Conservation (phyloP, 164 flowering plant species). For the Amborella trichopoda region DNA sequence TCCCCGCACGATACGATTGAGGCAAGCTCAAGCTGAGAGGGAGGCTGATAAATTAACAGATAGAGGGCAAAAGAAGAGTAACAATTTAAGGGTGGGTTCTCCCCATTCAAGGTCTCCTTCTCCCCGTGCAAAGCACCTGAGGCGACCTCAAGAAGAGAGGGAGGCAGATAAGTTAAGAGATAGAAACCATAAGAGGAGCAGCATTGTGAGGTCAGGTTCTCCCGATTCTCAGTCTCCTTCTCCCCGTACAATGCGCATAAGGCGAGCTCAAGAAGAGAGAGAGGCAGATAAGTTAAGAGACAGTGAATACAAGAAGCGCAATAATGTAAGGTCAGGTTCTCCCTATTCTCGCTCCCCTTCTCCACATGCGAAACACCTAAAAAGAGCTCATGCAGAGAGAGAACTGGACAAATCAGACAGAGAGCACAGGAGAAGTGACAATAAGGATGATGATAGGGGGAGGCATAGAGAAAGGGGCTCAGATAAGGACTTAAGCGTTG, state of each 20-base stretch:
- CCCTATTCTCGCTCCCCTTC: constrained; percentile 42
- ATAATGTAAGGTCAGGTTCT: too few species aligned
- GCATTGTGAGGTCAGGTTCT: neutral
- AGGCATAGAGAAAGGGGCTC: constrained; percentile 19
- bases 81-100: too few species aligned
- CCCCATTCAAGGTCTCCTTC: too few species aligned
- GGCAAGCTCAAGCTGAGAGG: constrained; percentile 30
- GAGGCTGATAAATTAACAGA: constrained; percentile 16
- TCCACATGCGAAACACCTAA: constrained; percentile 36
- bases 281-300: neutral
- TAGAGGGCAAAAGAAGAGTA: constrained; percentile 7
- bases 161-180: constrained; percentile 6
- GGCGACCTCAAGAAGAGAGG: too few species aligned
- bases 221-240: constrained; percentile 2
- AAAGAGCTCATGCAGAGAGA: constrained; percentile 30
- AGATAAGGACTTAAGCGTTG: constrained; percentile 23
- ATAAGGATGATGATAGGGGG: constrained; percentile 20
- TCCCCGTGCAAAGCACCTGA: too few species aligned
- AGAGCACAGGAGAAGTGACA: constrained; percentile 6
- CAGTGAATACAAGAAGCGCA: too few species aligned
- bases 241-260: constrained; percentile 3
- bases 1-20: constrained; percentile 36
- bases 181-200: constrained; percentile 17
- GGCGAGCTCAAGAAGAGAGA: constrained; percentile 1
- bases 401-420: constrained; percentile 18